Percentiles rank a stretch among this genome's conserved stretches.
phyloP scores from a whole-genome alignment of 1,139 yeast genomes.

The Saccharomyces hybrid region DNA sequence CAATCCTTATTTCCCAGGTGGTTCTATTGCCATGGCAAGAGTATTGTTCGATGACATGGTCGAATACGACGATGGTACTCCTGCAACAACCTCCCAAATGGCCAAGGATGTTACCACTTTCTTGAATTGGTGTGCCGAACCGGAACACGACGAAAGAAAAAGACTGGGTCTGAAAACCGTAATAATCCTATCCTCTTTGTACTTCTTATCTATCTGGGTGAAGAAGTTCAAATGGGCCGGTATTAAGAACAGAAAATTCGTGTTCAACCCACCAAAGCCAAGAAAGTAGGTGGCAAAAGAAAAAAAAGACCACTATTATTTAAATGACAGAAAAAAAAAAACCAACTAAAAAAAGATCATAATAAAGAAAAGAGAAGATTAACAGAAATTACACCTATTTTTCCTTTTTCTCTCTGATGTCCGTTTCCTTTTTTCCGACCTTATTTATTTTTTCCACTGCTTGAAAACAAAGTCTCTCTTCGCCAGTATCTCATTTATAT shows the following conservation, averaged over 20 bases:
- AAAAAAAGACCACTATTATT: not conserved
- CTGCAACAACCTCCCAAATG: slow-evolving; percentile 97
- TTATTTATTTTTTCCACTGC: not conserved
- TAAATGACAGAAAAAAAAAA: not conserved
- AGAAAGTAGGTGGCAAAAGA: slow-evolving; percentile 2
- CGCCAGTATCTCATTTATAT: not conserved
- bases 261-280: slow-evolving; percentile 78
- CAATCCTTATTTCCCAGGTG: slow-evolving; percentile 99
- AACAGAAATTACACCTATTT: not conserved
- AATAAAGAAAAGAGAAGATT: not conserved
- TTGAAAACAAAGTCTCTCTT: not conserved
- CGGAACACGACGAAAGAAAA: slow-evolving; percentile 98
- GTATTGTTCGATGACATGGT: slow-evolving; percentile 94
- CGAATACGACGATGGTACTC: slow-evolving; percentile 98
- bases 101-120: slow-evolving; percentile 95
- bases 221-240: slow-evolving; percentile 98
- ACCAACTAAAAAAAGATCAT: not conserved
- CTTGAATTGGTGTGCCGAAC: slow-evolving; percentile 98
- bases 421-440: not conserved
- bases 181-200: slow-evolving; percentile 68
- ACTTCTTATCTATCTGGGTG: slow-evolving; percentile 80
- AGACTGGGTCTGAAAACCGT: slow-evolving; percentile 92
- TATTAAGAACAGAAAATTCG: slow-evolving; percentile 89
- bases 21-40: slow-evolving; percentile 98
- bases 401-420: not conserved